Evolutionary conservation across 352 stramenopile species (phyloP), one percentile per base, ranked within the genome.

Genomic region (Phytophthora constricta): DNA sequence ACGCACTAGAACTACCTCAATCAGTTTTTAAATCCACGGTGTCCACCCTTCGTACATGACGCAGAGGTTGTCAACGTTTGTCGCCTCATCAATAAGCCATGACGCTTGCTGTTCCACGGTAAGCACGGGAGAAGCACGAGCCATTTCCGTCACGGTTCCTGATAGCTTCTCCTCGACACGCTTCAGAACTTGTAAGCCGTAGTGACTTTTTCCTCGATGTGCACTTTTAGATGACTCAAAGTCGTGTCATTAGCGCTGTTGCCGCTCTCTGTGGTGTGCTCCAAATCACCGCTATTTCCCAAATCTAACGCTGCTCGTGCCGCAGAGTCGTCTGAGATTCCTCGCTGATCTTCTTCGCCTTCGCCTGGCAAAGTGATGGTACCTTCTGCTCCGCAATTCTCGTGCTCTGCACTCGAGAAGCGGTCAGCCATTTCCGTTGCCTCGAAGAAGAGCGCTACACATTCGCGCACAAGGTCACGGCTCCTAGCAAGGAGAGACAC

Each of bases 11-110:
- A n/a, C n/a, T n/a, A n/a, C n/a, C n/a, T n/a, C n/a, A n/a, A n/a
- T n/a, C n/a, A n/a, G n/a, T n/a, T n/a, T n/a, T 84, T 79, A 96
- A 56, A 96, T 96, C 88, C 88, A 96, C 19, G 88, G 87, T 3
- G 87, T 96, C 88, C 88, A 96, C 20, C 88, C 88, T 80, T 96
- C 88, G 61, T 96, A 96, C 88, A 96, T 96, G 51, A 92, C 77
- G 41, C 85, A 93, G 4, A 96, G 69, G 56, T 96, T 96, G 72
- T 96, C 87, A 0, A 76, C 76, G 31, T 84, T 92, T 0, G 87
- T 93, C 9, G 88, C 85, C 41, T 93, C 78, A 16, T 84, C 71
- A 43, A 96, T 93, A 4, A 96, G 68, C 84, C 82, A 96, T 16
- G 77, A 76, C n/a, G 86, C 80, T 61, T 96, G 88, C 49, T 95